These are phyloP conservation scores for Mucor irregularis DNA, from an alignment of 371 early-diverging fungal species.

Conservation along the genomic window DNA sequence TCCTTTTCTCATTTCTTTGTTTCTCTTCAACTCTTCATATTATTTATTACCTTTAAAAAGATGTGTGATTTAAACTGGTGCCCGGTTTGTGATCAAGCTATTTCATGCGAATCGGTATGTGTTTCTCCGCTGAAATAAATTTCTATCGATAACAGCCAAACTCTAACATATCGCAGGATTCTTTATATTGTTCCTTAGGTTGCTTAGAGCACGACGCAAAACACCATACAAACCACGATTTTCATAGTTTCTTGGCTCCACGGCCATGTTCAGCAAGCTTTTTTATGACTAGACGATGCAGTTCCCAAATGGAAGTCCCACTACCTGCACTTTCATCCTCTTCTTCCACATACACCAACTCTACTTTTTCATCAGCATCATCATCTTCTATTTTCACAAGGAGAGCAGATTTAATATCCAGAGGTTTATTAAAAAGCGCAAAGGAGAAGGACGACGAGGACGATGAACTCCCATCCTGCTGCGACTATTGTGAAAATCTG, in stretches of 20 bases:
- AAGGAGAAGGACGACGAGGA: not conserved
- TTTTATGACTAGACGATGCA: not conserved
- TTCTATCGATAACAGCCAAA: too few species aligned
- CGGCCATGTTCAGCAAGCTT: not conserved
- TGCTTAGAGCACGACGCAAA: constrained; percentile 11
- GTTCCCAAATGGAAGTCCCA: not conserved
- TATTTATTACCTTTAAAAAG: not conserved
- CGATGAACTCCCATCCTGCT: not conserved
- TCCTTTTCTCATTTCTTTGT: not conserved
- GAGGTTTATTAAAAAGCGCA: too few species aligned
- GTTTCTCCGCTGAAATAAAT: too few species aligned
- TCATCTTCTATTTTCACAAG: not conserved
- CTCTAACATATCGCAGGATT: constrained; percentile 1
- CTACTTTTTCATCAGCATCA: not conserved
- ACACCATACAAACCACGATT: not conserved
- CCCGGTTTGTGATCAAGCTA: constrained; percentile 33
- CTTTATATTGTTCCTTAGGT: constrained; percentile 16
- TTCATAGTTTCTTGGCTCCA: not conserved
- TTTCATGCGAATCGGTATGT: constrained; percentile 28
- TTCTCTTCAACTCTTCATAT: not conserved
- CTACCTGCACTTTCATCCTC: too few species aligned
- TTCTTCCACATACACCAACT: not conserved
- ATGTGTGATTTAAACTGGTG: constrained; percentile 45
- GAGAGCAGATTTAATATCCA: not conserved
- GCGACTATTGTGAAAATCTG: constrained; percentile 5